Base-by-base conservation (phyloP, 331 rosid genomes). In the Pyracantha coccinea region DNA sequence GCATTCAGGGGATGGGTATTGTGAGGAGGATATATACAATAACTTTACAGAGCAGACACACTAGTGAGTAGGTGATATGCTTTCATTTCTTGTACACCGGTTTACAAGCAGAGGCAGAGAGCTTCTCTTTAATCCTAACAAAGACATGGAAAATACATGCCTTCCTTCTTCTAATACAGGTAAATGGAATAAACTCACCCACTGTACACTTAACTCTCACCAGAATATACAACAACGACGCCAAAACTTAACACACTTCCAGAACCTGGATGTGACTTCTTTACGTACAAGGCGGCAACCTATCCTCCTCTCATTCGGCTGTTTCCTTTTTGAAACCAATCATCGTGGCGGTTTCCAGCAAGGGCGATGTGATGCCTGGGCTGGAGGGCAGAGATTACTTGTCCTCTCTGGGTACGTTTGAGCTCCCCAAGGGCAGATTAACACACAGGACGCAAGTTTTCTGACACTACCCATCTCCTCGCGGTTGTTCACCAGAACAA, bases 171-270 rank as follows among this genome's bases (percentile, higher is more conserved):
- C 83, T 60, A 82, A 72, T 68, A 83, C 91, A 86, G 35, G 83
- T 58, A 78, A 86, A 81, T 64, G 88, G 80, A 89, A 83, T 60
- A 76, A 78, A 85, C 86, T 80, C 96, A 75, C 87, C 77, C 91
- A 87, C 93, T 90, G 85, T 92, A 92, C 96, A 92, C 72, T 85
- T 81, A 52, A 79, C 81, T 78, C 87, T 84, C 86, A 83, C 66
- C 78, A 52, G 86, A 89, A 91, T 86, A 81, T 90, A 89, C 96
- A 88, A 83, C 87, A 83, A 72, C 47, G 90, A 60, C 33, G 67
- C 72, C 90, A 89, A 89, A 81, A 86, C 85, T 71, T 72, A 76
- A 76, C 81, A 32, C 81, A 76, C 81, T 28, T 74, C 74, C 70
- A 81, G 71, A 67, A 77, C 77, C 82, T 71, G 73, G 79, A 68